Conservation (phyloP, 805 yeast genomes). For the Clavispora carvajalis region DNA sequence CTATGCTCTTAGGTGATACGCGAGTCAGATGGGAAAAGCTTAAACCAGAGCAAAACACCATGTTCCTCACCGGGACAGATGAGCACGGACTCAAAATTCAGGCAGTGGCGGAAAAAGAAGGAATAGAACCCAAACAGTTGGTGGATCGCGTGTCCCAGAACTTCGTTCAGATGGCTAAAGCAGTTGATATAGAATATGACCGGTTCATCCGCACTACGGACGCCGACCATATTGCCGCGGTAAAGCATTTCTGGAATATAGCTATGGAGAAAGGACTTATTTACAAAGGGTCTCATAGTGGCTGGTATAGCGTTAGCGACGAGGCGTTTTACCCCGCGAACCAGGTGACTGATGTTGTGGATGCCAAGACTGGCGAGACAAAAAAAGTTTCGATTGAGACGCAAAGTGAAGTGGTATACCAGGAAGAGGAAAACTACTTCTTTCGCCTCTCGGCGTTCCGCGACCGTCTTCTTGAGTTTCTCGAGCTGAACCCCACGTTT, state of each 20-base stretch:
- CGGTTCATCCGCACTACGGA: constrained; percentile 92
- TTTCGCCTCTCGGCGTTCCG: constrained; percentile 67
- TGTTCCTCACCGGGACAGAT: constrained; percentile 87
- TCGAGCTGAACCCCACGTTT: constrained; percentile 49
- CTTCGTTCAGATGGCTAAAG: constrained; percentile 59
- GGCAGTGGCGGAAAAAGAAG: constrained; percentile 61
- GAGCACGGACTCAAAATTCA: constrained; percentile 95
- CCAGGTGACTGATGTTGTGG: constrained; percentile 47
- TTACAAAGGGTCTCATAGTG: constrained; percentile 77
- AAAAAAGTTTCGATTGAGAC: constrained; percentile 58
- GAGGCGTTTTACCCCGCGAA: constrained; percentile 89
- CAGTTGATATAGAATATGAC: constrained; percentile 54
- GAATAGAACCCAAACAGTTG: constrained; percentile 52
- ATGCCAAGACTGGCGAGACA: constrained; percentile 21
- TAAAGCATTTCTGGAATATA: constrained; percentile 62
- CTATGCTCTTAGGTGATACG: constrained; percentile 81
- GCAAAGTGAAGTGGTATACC: constrained; percentile 66
- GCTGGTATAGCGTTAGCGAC: constrained; percentile 94
- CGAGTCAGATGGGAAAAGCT: constrained; percentile 65
- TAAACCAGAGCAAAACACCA: constrained; percentile 30
- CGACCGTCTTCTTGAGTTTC: constrained; percentile 42
- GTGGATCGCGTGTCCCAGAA: constrained; percentile 65
- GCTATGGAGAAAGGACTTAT: constrained; percentile 60
- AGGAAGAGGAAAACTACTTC: constrained; percentile 81
- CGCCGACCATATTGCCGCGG: constrained; percentile 64